Percentiles rank a stretch among this genome's conserved stretches.
These are phyloP conservation scores for Venturia pyrina DNA, from an alignment of 2,329 filamentous ascomycete species.

Conservation along the genomic window DNA sequence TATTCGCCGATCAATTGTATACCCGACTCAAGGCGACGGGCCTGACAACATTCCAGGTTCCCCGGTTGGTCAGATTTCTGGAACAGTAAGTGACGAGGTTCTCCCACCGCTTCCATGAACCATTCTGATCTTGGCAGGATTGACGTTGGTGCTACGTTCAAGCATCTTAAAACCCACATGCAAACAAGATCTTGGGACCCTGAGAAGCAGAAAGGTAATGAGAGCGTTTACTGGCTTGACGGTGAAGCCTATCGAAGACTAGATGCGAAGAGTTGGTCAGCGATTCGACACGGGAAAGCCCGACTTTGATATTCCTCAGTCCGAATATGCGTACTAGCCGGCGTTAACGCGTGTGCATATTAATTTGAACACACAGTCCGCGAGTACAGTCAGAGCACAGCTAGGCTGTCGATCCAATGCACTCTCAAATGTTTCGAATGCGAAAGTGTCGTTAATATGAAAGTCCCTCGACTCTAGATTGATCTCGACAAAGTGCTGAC, in stretches of 20 bases:
- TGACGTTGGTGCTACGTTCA: conserved; percentile 39
- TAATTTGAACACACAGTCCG: neutral
- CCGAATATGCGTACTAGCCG: neutral
- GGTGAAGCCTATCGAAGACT: conserved; percentile 1
- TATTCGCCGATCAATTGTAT: conserved; percentile 31
- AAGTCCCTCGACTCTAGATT: too few species aligned
- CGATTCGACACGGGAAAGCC: conserved; percentile 1
- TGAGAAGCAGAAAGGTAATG: conserved; percentile 1
- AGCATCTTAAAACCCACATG: conserved; percentile 31
- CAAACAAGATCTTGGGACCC: conserved; percentile 9
- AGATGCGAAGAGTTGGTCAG: neutral
- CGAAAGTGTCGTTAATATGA: too few species aligned
- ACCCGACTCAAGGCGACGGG: conserved; percentile 31
- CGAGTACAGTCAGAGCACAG: too few species aligned
- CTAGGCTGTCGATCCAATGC: too few species aligned
- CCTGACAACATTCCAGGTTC: conserved; percentile 36
- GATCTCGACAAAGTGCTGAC: too few species aligned
- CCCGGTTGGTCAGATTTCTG: conserved; percentile 36
- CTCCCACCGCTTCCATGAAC: neutral
- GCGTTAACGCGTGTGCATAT: neutral
- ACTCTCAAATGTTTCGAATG: too few species aligned
- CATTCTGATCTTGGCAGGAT: conserved; percentile 12
- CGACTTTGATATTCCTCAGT: neutral
- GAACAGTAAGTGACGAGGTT: conserved; percentile 28
- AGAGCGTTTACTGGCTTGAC: conserved; percentile 8